phyloP scores from a whole-genome alignment of 2,329 filamentous ascomycete genomes.

The Xylariaceae sp. region DNA sequence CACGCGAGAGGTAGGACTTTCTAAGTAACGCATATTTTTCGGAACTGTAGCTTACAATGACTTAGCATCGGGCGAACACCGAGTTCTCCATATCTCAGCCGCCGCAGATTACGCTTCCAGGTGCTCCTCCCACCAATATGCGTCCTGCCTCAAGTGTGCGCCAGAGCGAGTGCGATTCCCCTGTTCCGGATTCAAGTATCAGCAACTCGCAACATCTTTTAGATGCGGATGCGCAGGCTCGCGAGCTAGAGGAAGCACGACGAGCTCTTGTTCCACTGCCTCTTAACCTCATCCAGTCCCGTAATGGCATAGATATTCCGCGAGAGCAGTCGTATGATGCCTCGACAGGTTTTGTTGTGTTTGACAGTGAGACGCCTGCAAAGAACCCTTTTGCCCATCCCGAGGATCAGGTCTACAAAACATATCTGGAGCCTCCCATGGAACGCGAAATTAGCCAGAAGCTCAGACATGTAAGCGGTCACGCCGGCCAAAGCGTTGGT shows the following conservation, averaged over 20 bases:
- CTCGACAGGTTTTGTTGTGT: background rate
- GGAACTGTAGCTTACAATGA: conserved; percentile 3
- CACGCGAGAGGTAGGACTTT: conserved; percentile 14
- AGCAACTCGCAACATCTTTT: conserved; percentile 37
- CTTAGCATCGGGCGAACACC: conserved; percentile 1
- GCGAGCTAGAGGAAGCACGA: conserved; percentile 23
- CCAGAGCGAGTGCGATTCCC: conserved; percentile 13
- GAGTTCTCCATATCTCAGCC: conserved; percentile 5
- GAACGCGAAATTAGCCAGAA: conserved; percentile 53
- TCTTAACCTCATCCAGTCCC: conserved; percentile 23
- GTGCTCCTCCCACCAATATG: background rate
- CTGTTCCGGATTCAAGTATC: conserved; percentile 25
- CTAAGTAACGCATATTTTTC: background rate
- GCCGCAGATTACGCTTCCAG: conserved; percentile 13
- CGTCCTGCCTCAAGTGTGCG: conserved; percentile 1
- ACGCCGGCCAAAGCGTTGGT: conserved; percentile 35
- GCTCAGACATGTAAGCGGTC: conserved; percentile 44
- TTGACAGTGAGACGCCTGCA: background rate
- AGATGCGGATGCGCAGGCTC: conserved; percentile 32
- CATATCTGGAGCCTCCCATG: conserved; percentile 28
- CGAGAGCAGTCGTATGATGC: background rate
- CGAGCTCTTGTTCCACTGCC: conserved; percentile 31
- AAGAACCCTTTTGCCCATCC: background rate
- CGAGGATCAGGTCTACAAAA: conserved; percentile 14
- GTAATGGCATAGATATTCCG: background rate